Conservation (phyloP, 331 rosid species). For the Malus hybrid region DNA sequence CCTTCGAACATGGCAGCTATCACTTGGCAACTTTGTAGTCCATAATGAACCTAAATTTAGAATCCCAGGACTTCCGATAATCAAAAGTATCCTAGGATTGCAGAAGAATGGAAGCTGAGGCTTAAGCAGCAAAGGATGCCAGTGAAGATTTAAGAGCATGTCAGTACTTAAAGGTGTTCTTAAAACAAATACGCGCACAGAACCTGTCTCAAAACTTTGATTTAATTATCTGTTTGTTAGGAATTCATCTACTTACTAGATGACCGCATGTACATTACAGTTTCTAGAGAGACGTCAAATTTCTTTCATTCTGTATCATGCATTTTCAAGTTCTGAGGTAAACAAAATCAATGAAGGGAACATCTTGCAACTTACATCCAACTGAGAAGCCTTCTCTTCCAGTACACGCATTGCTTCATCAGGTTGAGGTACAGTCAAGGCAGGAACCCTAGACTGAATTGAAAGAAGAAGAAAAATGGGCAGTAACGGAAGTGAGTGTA, state of each 20-base stretch:
- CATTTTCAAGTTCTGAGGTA: neutral
- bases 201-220: neutral
- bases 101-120: neutral
- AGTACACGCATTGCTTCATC: constrained; percentile 87
- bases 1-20: neutral
- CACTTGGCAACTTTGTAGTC: neutral
- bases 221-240: neutral
- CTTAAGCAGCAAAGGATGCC: neutral
- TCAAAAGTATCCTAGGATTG: neutral
- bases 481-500: constrained; percentile 8
- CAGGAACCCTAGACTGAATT: constrained; percentile 59
- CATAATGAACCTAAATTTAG: neutral
- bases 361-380: constrained; percentile 52
- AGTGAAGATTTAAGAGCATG: neutral
- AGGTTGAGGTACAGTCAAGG: constrained; percentile 84
- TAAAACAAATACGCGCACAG: neutral
- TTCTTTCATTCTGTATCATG: neutral
- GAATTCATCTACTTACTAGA: neutral
- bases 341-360: constrained; percentile 10
- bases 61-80: neutral
- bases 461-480: constrained; percentile 6
- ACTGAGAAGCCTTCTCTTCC: constrained; percentile 64
- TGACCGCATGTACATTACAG: neutral
- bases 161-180: neutral
- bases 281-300: neutral